Evolutionary conservation across 2,329 filamentous ascomycete species (phyloP).

Genomic region (Didymella lethalis): DNA sequence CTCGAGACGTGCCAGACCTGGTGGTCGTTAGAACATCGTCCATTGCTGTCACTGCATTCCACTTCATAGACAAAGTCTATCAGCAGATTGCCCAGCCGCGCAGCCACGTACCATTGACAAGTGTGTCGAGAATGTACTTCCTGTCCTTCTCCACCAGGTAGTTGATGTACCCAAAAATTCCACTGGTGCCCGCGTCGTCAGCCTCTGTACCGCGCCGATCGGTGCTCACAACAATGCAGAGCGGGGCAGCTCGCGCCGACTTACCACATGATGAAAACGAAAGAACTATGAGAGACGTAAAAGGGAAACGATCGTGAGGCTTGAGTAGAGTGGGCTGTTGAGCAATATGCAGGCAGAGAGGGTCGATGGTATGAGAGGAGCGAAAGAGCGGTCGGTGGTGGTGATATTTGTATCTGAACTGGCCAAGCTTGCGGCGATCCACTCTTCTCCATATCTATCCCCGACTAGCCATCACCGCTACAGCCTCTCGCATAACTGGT

Average conservation of each 20-base stretch:
- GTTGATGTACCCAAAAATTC: slow-evolving; percentile 99
- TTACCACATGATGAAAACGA: slow-evolving; percentile 51
- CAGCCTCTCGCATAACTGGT: slow-evolving; percentile 37
- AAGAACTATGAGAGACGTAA: slow-evolving; percentile 34
- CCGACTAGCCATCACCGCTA: slow-evolving; percentile 39
- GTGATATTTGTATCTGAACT: slow-evolving; percentile 48
- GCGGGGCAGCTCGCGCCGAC: slow-evolving; percentile 36
- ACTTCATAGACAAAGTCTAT: background rate
- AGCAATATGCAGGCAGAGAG: slow-evolving; percentile 28
- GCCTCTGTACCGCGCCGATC: slow-evolving; percentile 17
- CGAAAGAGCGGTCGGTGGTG: slow-evolving; percentile 48
- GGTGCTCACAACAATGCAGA: slow-evolving; percentile 5
- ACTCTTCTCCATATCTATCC: slow-evolving; percentile 37
- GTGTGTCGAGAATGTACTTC: slow-evolving; percentile 92
- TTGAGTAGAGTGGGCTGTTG: slow-evolving; percentile 24
- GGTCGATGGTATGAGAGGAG: slow-evolving; percentile 38
- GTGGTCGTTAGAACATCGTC: slow-evolving; percentile 32
- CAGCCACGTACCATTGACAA: slow-evolving; percentile 82
- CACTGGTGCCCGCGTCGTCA: slow-evolving; percentile 62
- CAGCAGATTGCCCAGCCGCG: background rate
- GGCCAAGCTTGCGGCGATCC: slow-evolving; percentile 39
- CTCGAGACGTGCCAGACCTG: slow-evolving; percentile 92
- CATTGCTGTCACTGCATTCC: slow-evolving; percentile 10
- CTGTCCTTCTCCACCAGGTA: slow-evolving; percentile 99
- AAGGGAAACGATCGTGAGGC: slow-evolving; percentile 41